Conservation (phyloP, 73 alveolate species). For the Tetrahymena malaccensis region DNA sequence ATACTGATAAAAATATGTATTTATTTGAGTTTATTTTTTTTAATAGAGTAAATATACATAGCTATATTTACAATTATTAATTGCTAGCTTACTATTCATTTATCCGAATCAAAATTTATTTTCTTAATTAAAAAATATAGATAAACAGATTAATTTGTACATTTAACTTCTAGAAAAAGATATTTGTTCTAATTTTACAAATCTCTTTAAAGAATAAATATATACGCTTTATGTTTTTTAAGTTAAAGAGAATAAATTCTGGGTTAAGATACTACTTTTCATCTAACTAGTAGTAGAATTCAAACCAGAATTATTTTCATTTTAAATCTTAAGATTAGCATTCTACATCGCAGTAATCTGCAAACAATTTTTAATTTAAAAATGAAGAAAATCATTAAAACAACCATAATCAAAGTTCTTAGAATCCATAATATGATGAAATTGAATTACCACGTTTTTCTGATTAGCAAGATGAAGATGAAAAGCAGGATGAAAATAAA, state of each 20-base stretch:
- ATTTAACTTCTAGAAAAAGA: background rate
- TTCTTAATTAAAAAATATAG: no score
- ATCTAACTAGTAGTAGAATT: background rate
- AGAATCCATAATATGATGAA: background rate
- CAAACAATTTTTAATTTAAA: background rate
- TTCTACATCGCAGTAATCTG: background rate
- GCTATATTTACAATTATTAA: background rate
- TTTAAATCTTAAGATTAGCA: background rate
- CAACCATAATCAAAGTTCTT: background rate
- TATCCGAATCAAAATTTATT: background rate
- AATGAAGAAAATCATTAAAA: background rate
- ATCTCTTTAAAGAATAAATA: background rate
- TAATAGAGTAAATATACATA: background rate
- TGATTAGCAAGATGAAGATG: background rate
- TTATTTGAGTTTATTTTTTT: background rate
- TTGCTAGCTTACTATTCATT: background rate
- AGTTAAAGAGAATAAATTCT: background rate
- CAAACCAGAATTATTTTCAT: background rate
- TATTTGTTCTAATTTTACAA: background rate
- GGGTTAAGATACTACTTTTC: background rate
- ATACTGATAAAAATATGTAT: background rate
- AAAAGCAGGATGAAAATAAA: background rate
- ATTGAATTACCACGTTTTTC: background rate
- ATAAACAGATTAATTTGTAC: background rate
- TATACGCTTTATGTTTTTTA: background rate